Evolutionary conservation across 164 flowering plant species (phyloP), one percentile per base, ranked within the genome.

Genomic region (Sextonia rubra): DNA sequence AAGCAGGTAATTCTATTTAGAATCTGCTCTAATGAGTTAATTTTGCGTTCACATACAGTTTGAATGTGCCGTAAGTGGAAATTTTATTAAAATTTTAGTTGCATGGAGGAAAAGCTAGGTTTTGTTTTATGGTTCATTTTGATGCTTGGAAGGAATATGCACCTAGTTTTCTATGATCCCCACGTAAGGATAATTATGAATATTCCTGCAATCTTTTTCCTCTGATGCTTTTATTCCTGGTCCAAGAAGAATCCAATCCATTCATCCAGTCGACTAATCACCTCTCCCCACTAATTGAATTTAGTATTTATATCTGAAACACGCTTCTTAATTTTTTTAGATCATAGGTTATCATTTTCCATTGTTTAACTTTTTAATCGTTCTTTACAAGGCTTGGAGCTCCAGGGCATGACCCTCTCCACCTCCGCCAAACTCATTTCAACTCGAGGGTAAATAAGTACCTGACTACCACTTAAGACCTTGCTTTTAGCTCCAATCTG

Each of bases 1-100:
- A 92, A 77, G 76, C 80, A 83, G 91, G 75, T 72, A 62, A 11
- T 61, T 71, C 20, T 25, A 27, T 64, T 12, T 32, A n/a, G 1
- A 11, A 60, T 22, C 20, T 44, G 11, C 4, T 22, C 15, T n/a
- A n/a, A 15, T 68, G 12, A 7, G 18, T 26, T 1, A 15, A 17
- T 30, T 66, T 18, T 14, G 32, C 18, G 1, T 29, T 66, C 32
- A 23, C 4, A 14, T 14, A 11, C 4, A 11, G 18, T 29, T 24
- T 66, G 44, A 14, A 18, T 29, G 69, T 66, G 15, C 69, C n/a
- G 12, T 30, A 66, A 66, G 9, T 29, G 18, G 15, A 15, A 26
- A 24, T n/a, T n/a, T 6, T 61, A 32, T 32, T 1, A 32, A 32
- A 32, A 32, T 32, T 32, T 32, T 32, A 32, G 44, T 9, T 32